Base-by-base conservation (phyloP, 2,329 filamentous ascomycete species). In the Capronia coronata region DNA sequence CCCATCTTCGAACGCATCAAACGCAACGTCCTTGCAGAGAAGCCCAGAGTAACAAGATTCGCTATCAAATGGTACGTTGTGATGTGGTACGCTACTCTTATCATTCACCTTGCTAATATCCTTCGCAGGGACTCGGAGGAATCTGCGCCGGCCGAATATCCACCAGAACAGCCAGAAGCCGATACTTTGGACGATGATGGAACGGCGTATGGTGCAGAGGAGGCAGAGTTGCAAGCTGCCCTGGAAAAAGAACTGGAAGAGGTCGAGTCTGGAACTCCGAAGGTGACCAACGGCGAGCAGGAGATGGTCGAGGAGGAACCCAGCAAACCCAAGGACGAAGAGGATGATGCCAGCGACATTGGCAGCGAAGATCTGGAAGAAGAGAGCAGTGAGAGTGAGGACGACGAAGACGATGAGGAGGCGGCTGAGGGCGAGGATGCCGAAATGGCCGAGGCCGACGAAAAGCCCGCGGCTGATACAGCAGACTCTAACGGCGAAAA, bases 81-180 rank as follows among this genome's bases (percentile, higher is more conserved):
- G 29, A 32, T 32, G 6, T 41, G 22, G 13, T 10, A 27, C 10
- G 5, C 10, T 27, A 27, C n/a, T 27, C 25, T 10, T 27, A 27
- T 27, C 25, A 6, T 27, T 10, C 10, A 27, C 29, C 29, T 32
- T 32, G 18, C 38, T 41, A 23, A 41, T 43, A 9, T n/a, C 3
- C 14, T 18, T n/a, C 16, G 32, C 14, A 96, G 90, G 90, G 93
- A 98, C 66, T 93, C 87, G n/a, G 93, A 98, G 65, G 91, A 90
- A 59, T 93, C 89, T 66, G 93, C 93, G 23, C 93, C 93, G 2
- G 83, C 93, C 57, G 91, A 98, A 71, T 98, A 87, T 68, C 93
- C 93, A 23, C 94, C 93, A 54, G 93, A 98, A 68, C 93, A 98
- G 72, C 93, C 93, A 35, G 93, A 98, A 68, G 93, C 90, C 46